Percentiles rank a stretch among this genome's conserved stretches.
Conservation (phyloP, 83 land plant species). For the Larix sibirica region DNA sequence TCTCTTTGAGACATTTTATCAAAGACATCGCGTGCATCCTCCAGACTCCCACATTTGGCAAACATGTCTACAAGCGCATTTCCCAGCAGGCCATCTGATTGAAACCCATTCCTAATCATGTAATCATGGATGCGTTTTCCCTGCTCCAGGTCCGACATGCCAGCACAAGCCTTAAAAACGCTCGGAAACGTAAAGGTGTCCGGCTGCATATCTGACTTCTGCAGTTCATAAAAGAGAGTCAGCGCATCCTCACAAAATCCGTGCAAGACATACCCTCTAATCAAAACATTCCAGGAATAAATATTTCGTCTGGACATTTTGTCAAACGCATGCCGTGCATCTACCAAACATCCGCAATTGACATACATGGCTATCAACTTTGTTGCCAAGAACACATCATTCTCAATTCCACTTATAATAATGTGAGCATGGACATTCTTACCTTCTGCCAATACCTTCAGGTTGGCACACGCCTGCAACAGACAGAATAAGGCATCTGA, state of each 20-base stretch:
- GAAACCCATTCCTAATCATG: slow-evolving; percentile 6
- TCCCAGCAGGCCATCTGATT: neutral
- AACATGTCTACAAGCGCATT: slow-evolving; percentile 19
- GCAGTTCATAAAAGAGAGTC: slow-evolving; percentile 27
- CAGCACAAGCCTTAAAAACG: slow-evolving; percentile 28
- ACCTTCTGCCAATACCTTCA: no score
- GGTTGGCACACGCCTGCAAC: no score
- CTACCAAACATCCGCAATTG: no score
- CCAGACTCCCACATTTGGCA: neutral
- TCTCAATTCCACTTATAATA: no score
- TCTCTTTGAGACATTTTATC: slow-evolving; percentile 30
- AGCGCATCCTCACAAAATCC: slow-evolving; percentile 19
- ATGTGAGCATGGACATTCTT: no score
- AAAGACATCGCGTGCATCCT: slow-evolving; percentile 23
- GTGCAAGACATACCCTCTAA: slow-evolving; percentile 32
- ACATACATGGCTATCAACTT: no score
- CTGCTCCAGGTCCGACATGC: neutral
- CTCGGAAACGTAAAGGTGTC: slow-evolving; percentile 32
- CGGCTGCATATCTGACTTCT: slow-evolving; percentile 18
- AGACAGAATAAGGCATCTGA: no score
- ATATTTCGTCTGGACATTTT: no score
- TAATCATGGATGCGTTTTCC: slow-evolving; percentile 14
- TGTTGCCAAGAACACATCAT: no score
- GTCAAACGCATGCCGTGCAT: no score
- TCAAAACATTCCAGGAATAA: slow-evolving; percentile 40